Evolutionary conservation across 139 green algal species (phyloP), one percentile per base, ranked within the genome.

Genomic region (Desmodesmus armatus): DNA sequence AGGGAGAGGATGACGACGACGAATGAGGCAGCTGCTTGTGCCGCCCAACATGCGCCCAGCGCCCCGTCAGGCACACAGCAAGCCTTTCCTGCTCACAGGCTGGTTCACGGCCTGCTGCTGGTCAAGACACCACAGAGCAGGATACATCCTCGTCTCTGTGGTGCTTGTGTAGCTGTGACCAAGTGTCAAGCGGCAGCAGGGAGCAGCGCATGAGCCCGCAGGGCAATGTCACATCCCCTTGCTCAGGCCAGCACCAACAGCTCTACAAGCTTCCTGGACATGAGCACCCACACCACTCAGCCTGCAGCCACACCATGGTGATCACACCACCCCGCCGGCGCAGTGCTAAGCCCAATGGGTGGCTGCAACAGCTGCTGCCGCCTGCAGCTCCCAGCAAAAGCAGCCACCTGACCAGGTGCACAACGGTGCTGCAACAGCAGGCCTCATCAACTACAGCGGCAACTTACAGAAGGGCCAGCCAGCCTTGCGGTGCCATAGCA

Each of bases 1-100:
- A 35, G 5, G 2, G 23, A n/a, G 55, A 72, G 17, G 76, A 82
- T 44, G 76, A 82, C 4, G 76, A 82, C 40, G 67, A 55, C 13
- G 47, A 13, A 7, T 77, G 69, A 55, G n/a, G 33, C 65, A 7
- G 27, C 62, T 44, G 33, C 33, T n/a, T 25, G 13, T 15, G 33
- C 65, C n/a, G 65, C 65, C 55, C 15, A 27, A n/a, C 47, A 58
- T 23, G 47, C 13, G 47, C 13, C 17, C 17, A 15, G 47, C 47
- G 47, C 47, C 13, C 47, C 47, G 13, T 58, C 13, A 13, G 47
- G 47, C 47, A 13, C 13, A 58, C 47, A 58, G 47, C 47, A 58
- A 58, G 47, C 47, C 13, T 13, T 15, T 23, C 13, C 47, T 13
- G 13, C 13, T 58, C 13, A 13, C 13, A 58, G 13, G 47, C 13